These are phyloP conservation scores for Monsonia emarginata DNA, from an alignment of 441 rosid genomes.

Conservation along the genomic window DNA sequence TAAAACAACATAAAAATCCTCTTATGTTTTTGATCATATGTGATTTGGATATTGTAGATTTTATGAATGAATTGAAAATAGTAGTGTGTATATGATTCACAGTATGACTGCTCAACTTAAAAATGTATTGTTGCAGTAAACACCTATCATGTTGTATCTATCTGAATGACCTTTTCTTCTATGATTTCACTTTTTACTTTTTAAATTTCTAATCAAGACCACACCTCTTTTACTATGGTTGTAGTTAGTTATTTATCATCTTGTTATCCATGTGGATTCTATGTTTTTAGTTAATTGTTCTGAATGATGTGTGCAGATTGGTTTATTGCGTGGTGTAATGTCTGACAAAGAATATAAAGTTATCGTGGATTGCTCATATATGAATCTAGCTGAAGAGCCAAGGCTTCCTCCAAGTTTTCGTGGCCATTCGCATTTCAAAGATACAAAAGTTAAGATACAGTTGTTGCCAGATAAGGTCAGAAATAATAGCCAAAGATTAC, in stretches of 20 bases:
- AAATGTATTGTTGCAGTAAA: background rate
- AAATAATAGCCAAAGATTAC: slow-evolving; percentile 70
- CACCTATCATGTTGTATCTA: background rate
- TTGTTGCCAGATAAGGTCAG: slow-evolving; percentile 80
- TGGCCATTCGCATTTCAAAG: slow-evolving; percentile 56
- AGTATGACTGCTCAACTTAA: no score
- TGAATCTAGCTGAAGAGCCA: slow-evolving; percentile 79
- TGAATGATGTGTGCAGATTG: slow-evolving; percentile 55
- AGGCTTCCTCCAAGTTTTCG: slow-evolving; percentile 91
- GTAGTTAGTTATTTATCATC: background rate
- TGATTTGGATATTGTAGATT: no score
- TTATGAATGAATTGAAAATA: no score
- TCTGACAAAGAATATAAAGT: slow-evolving; percentile 88
- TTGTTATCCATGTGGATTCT: background rate
- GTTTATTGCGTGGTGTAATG: slow-evolving; percentile 69
- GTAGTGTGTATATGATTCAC: no score
- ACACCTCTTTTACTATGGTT: background rate
- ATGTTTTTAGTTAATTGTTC: slow-evolving; percentile 14
- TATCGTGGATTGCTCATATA: slow-evolving; percentile 50
- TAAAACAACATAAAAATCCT: no score
- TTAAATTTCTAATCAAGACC: background rate
- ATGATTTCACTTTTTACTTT: background rate
- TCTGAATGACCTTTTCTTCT: background rate
- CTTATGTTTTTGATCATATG: no score
- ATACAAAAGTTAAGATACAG: slow-evolving; percentile 65